These are phyloP conservation scores for Cryptococcus maquisensis DNA, from an alignment of 1,284 basidiomycete genomes.

Conservation along the genomic window DNA sequence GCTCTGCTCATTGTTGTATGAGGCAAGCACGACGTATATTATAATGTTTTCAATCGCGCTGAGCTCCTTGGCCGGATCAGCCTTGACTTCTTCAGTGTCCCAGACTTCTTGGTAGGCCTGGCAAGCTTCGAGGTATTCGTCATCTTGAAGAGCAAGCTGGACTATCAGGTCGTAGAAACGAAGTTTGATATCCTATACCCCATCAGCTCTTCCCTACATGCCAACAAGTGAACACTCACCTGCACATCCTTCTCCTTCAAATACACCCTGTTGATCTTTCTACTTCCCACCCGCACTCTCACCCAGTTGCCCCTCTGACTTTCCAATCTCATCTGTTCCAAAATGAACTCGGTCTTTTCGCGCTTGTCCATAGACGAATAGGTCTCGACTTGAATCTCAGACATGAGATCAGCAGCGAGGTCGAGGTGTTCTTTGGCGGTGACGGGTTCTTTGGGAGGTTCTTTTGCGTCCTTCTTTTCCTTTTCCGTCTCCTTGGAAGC, in stretches of 20 bases:
- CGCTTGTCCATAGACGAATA: conserved; percentile 97
- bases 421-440: conserved; percentile 59
- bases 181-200: conserved; percentile 80
- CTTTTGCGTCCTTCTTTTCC: not conserved
- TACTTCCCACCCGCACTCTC: conserved; percentile 81
- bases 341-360: conserved; percentile 97
- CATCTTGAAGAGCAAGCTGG: conserved; percentile 78
- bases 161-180: conserved; percentile 97
- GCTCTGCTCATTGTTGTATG: conserved; percentile 94
- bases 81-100: conserved; percentile 89
- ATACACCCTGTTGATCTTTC: conserved; percentile 93
- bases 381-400: conserved; percentile 96
- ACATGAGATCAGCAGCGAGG: conserved; percentile 81
- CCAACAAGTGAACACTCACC: conserved; percentile 52
- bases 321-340: conserved; percentile 97
- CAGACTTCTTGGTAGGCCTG: conserved; percentile 95
- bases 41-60: conserved; percentile 84
- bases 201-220: not conserved
- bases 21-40: conserved; percentile 87
- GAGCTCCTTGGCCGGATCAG: conserved; percentile 68
- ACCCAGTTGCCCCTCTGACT: conserved; percentile 73
- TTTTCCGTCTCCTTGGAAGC: conserved; percentile 33
- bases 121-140: conserved; percentile 86
- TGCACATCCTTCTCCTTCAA: conserved; percentile 83
- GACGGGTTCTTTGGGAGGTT: conserved; percentile 42